These are phyloP conservation scores for Juncus inflexus DNA, from an alignment of 176 grass and related monocot species.

Conservation along the genomic window DNA sequence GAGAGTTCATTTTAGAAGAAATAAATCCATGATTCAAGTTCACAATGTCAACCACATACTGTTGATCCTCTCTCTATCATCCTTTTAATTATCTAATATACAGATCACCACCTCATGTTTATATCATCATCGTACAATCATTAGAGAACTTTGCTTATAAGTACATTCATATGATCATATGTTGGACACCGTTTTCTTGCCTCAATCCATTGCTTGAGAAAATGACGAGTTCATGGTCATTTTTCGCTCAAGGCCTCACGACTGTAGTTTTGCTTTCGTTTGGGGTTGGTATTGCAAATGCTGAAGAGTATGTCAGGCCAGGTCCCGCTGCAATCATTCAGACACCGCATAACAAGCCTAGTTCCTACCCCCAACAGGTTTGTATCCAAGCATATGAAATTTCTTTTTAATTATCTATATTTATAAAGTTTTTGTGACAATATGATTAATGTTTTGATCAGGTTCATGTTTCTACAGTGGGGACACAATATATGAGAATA, in stretches of 20 bases:
- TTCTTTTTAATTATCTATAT: too few species aligned
- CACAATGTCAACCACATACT: too few species aligned
- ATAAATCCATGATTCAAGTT: too few species aligned
- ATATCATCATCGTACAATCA: too few species aligned
- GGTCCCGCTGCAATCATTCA: constrained; percentile 38
- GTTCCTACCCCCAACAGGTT: constrained; percentile 68
- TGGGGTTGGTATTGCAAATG: background rate
- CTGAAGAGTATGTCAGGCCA: constrained; percentile 44
- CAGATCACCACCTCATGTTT: too few species aligned
- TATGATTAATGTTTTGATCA: constrained; percentile 3
- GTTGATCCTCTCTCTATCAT: too few species aligned
- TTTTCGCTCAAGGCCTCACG: constrained; percentile 41
- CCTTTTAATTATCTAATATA: too few species aligned
- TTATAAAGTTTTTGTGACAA: background rate
- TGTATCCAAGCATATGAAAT: too few species aligned
- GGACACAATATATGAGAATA: constrained; percentile 39
- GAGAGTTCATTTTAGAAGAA: too few species aligned
- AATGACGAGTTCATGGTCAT: constrained; percentile 45
- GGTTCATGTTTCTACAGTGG: constrained; percentile 50
- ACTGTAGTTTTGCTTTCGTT: constrained; percentile 31
- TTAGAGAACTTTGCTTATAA: too few species aligned
- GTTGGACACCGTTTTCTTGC: constrained; percentile 3
- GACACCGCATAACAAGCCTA: constrained; percentile 28
- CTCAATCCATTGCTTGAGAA: constrained; percentile 18
- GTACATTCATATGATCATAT: constrained; percentile 15